Base-by-base conservation (phyloP, 805 yeast genomes). In the Metschnikowia cerradonensis region DNA sequence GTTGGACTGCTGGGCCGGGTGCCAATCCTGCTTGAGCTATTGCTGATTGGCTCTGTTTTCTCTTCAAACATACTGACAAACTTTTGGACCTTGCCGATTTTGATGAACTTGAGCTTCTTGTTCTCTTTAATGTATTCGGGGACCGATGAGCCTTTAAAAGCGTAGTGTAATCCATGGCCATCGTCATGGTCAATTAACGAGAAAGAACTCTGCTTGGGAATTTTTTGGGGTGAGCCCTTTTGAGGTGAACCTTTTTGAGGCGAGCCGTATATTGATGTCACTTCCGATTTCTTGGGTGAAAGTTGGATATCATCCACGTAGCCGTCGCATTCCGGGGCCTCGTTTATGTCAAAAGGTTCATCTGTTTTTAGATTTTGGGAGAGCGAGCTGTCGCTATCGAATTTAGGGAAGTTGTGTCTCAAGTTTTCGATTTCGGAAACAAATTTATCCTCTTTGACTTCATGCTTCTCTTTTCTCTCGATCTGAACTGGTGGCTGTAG, bases 41-140 rank as follows among this genome's bases (percentile, higher is more conserved):
- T 50, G 45, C 58, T 56, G 3, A 49, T 22, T 7, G 53, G 48
- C 14, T 54, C 61, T 36, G 30, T 53, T 50, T 66, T 60, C 49
- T 73, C 77, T 53, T 73, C 78, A 54, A 73, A 74, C 57, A 74
- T 62, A 55, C 64, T 64, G 11, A 73, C 78, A 55, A 71, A 73
- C 57, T 72, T 72, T 53, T 73, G 78, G 31, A 73, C 78, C 54
- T 74, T 74, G 1, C 78, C 78, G 22, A 74, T 73, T 57, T 72
- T 73, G 52, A 73, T 73, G 54, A 68, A 74, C 55, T 69, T 71
- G 60, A 71, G 73, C 57, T 73, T 74, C 51, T 68, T 70, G 59
- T 72, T 70, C 47, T 70, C 64, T 54, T 71, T 71, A 46, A 74
- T 72, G 55, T 64, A 72, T 10, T 65, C 57, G 6, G 60, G 60